These are phyloP conservation scores for Fusarium nygamai DNA, from an alignment of 2,329 filamentous ascomycete species.

Conservation along the genomic window DNA sequence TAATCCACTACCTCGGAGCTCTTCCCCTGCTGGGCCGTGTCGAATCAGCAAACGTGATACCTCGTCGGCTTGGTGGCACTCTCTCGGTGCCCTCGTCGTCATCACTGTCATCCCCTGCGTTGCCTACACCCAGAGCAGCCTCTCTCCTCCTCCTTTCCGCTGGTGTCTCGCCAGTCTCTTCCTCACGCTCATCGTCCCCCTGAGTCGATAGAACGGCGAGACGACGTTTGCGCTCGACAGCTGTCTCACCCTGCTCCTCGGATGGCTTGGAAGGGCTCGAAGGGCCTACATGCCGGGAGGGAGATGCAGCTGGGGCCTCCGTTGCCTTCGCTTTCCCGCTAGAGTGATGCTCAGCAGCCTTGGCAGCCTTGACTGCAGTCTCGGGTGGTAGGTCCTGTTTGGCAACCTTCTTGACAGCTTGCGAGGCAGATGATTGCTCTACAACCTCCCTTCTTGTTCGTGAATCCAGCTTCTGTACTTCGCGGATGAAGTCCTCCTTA, in stretches of 20 bases:
- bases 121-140: conserved; percentile 73
- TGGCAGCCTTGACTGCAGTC: conserved; percentile 33
- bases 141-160: conserved; percentile 79
- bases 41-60: conserved; percentile 70
- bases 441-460: conserved; percentile 67
- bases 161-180: conserved; percentile 70
- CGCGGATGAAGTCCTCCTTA: conserved; percentile 81
- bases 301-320: conserved; percentile 22
- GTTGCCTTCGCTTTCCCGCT: conserved; percentile 6
- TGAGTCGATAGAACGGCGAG: conserved; percentile 62
- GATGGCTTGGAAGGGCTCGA: conserved; percentile 33
- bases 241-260: conserved; percentile 65
- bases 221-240: conserved; percentile 74
- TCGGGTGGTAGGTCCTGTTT: conserved; percentile 50
- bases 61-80: conserved; percentile 62
- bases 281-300: conserved; percentile 12
- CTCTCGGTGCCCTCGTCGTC: conserved; percentile 68
- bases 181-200: conserved; percentile 53
- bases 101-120: conserved; percentile 53
- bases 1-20: conserved; percentile 14
- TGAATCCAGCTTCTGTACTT: conserved; percentile 77
- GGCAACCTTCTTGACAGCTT: conserved; percentile 60
- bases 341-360: conserved; percentile 28
- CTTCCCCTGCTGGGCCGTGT: conserved; percentile 37
- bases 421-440: conserved; percentile 60